A percentile compares a stretch with the other conserved stretches of the same genome.
These are phyloP conservation scores for Cyclotella distinguenda DNA, from an alignment of 108 stramenopile genomes.

Conservation along the genomic window DNA sequence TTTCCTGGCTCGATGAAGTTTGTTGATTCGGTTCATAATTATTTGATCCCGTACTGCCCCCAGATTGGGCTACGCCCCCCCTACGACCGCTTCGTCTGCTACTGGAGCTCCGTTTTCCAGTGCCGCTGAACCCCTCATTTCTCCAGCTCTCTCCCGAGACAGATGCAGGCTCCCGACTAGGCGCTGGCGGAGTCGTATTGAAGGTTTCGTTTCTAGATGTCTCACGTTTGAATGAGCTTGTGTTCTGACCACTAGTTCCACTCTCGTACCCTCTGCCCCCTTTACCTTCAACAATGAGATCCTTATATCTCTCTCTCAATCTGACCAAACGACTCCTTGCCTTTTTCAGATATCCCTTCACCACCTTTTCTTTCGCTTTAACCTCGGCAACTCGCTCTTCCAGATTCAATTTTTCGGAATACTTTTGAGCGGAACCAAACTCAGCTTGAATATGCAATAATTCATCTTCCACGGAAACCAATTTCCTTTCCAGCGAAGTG, in stretches of 20 bases:
- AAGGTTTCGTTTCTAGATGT: constrained; percentile 5
- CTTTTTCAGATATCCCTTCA: constrained; percentile 64
- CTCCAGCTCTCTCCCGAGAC: constrained; percentile 40
- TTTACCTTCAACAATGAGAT: constrained; percentile 59
- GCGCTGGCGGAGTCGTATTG: constrained; percentile 3
- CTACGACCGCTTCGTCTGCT: constrained; percentile 42
- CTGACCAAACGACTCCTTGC: constrained; percentile 64
- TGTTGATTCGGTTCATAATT: constrained; percentile 1
- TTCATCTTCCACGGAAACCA: constrained; percentile 54
- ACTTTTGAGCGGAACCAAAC: constrained; percentile 42
- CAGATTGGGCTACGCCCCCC: constrained; percentile 1
- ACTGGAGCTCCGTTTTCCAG: constrained; percentile 39
- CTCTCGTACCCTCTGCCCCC: constrained; percentile 44
- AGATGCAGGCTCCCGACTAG: constrained; percentile 19
- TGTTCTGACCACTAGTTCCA: constrained; percentile 9
- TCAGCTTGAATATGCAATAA: constrained; percentile 56
- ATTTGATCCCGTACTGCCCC: background rate
- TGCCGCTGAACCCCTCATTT: constrained; percentile 43
- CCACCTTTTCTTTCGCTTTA: constrained; percentile 70
- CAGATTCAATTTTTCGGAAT: constrained; percentile 62
- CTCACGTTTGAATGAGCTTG: constrained; percentile 6
- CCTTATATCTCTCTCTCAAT: constrained; percentile 78
- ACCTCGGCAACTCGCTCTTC: constrained; percentile 68
- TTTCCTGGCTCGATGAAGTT: background rate
- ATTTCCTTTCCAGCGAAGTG: constrained; percentile 62